A percentile compares a stretch with the other conserved stretches of the same genome.
Evolutionary conservation across 2,329 filamentous ascomycete species (phyloP).

Genomic region (Talaromyces sp.): DNA sequence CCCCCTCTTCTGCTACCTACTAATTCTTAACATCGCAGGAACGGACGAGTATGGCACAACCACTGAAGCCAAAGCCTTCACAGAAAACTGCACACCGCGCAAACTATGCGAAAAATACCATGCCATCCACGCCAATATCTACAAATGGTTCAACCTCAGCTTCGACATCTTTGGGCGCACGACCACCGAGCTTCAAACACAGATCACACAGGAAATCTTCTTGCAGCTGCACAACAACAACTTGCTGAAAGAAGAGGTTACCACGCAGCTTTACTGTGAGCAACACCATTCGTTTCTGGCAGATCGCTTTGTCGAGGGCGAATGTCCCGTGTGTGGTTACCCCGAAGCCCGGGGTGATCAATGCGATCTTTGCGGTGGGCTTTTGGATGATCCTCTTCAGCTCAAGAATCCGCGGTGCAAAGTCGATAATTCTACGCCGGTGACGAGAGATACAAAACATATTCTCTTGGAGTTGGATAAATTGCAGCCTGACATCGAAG

Average conservation of each 20-base stretch:
- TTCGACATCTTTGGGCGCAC: conserved; percentile 53
- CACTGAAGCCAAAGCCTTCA: conserved; percentile 51
- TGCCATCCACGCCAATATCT: conserved; percentile 48
- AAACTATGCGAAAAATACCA: conserved; percentile 52
- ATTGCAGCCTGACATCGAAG: conserved; percentile 42
- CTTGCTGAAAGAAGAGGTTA: conserved; percentile 47
- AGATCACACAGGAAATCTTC: conserved; percentile 53
- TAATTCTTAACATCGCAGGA: neutral
- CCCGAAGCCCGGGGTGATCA: conserved; percentile 50
- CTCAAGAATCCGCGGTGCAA: neutral
- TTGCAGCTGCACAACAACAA: conserved; percentile 49
- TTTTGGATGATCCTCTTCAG: neutral
- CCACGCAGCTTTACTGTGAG: conserved; percentile 50
- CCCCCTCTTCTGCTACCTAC: neutral
- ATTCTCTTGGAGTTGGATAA: conserved; percentile 36
- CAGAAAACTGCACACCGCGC: conserved; percentile 47
- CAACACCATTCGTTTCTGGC: conserved; percentile 40
- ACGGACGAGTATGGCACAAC: conserved; percentile 52
- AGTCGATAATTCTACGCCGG: neutral
- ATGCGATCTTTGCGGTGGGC: conserved; percentile 46
- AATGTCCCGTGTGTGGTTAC: conserved; percentile 48
- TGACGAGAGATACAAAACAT: neutral
- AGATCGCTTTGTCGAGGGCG: conserved; percentile 50
- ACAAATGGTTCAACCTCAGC: conserved; percentile 52
- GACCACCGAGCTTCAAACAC: conserved; percentile 49